Evolutionary conservation across 2,329 filamentous ascomycete genomes (phyloP).

Genomic region (Trichoderma semiorbis): DNA sequence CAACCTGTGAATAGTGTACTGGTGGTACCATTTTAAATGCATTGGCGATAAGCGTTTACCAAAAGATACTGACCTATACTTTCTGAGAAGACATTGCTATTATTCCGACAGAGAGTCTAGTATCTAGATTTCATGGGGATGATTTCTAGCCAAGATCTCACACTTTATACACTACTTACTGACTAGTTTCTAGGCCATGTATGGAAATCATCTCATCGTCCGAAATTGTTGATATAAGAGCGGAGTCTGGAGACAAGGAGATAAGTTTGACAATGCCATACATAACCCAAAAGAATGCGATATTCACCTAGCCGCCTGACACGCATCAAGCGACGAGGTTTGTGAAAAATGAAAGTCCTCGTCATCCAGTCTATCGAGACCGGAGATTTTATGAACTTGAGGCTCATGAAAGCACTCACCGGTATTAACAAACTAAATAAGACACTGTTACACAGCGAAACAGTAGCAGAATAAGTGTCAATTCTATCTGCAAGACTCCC

Average conservation of each 20-base stretch:
- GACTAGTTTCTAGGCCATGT: neutral
- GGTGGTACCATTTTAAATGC: no score
- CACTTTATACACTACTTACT: neutral
- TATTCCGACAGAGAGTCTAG: no score
- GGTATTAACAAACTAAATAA: neutral
- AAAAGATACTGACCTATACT: no score
- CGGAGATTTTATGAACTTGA: neutral
- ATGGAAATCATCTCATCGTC: neutral
- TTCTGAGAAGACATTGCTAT: no score
- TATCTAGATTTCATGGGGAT: no score
- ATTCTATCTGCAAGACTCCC: neutral
- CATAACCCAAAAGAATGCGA: neutral
- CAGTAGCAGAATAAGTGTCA: neutral
- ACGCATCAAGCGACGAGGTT: neutral
- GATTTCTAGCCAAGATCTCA: no score
- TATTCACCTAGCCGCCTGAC: neutral
- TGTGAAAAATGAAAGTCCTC: neutral
- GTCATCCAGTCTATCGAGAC: neutral
- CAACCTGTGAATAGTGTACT: no score
- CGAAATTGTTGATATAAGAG: neutral
- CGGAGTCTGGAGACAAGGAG: neutral
- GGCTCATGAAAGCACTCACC: neutral
- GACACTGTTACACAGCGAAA: neutral
- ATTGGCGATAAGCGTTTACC: no score
- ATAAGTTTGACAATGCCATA: neutral